Evolutionary conservation across 2,329 filamentous ascomycete species (phyloP).

Genomic region (Chaetoscypha palmicola): DNA sequence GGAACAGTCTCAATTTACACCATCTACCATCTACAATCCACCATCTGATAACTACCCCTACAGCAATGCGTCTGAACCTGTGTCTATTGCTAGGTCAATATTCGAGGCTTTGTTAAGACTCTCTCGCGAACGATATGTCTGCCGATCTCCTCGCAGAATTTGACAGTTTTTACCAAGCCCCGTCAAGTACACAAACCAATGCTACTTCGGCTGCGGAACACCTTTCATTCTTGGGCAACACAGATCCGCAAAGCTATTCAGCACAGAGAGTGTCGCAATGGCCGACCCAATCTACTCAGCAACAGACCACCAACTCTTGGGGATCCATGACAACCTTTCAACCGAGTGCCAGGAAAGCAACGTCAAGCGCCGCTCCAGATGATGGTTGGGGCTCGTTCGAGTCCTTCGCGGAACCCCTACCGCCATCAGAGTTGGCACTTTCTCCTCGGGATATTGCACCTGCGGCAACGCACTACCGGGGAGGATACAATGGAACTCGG

Average conservation of each 20-base stretch:
- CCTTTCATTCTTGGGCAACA: constrained; percentile 17
- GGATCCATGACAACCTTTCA: constrained; percentile 20
- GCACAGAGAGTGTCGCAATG: constrained; percentile 13
- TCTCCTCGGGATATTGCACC: too few relatives aligned
- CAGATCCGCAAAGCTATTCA: neutral
- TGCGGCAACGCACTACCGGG: neutral
- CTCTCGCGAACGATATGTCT: constrained; percentile 53
- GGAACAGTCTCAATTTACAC: too few relatives aligned
- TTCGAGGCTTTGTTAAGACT: too few relatives aligned
- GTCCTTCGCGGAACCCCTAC: constrained; percentile 9
- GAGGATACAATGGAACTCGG: constrained; percentile 9
- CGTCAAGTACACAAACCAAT: constrained; percentile 27
- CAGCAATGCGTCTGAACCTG: too few relatives aligned
- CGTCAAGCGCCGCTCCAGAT: constrained; percentile 12
- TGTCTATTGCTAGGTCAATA: too few relatives aligned
- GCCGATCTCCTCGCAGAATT: constrained; percentile 61
- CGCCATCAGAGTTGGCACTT: neutral
- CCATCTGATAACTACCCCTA: too few relatives aligned
- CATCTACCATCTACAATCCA: too few relatives aligned
- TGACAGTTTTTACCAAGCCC: constrained; percentile 39
- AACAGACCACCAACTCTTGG: constrained; percentile 22
- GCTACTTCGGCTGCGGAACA: constrained; percentile 20
- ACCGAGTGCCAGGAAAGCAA: constrained; percentile 7
- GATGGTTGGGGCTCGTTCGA: constrained; percentile 30
- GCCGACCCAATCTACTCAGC: constrained; percentile 9